Conservation (phyloP, 306 rosid genomes). For the Acacia acuminata region DNA sequence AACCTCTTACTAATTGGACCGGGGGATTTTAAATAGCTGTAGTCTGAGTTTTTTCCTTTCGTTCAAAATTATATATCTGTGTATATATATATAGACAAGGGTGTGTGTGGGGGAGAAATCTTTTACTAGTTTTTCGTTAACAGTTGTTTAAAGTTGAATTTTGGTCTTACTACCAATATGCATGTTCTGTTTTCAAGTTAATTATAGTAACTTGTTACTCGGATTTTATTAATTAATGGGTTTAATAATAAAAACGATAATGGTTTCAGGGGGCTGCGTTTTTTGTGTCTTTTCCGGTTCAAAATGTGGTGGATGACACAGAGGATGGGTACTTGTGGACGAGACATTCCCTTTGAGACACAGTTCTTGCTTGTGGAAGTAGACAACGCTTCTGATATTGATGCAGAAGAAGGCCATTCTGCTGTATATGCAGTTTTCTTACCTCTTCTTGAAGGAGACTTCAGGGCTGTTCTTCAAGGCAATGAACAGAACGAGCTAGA, state of each 20-base stretch:
- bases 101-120: neutral
- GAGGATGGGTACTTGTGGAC: constrained; percentile 84
- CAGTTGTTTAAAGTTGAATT: neutral
- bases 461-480: constrained; percentile 94
- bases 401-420: constrained; percentile 40
- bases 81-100: no score
- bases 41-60: neutral
- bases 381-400: constrained; percentile 41
- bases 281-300: constrained; percentile 82
- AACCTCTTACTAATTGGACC: no score
- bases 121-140: neutral
- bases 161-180: neutral
- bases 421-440: constrained; percentile 65
- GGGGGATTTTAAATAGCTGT: neutral
- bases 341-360: constrained; percentile 80
- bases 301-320: constrained; percentile 99
- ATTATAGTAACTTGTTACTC: neutral
- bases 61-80: neutral
- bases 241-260: neutral
- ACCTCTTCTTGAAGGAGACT: constrained; percentile 91
- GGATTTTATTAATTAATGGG: no score
- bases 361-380: constrained; percentile 82
- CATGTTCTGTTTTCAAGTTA: neutral
- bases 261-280: constrained; percentile 64
- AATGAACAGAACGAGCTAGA: constrained; percentile 79